Evolutionary conservation across 306 rosid genomes (phyloP), one percentile per base, ranked within the genome.

Genomic region (Lotus japonicus): DNA sequence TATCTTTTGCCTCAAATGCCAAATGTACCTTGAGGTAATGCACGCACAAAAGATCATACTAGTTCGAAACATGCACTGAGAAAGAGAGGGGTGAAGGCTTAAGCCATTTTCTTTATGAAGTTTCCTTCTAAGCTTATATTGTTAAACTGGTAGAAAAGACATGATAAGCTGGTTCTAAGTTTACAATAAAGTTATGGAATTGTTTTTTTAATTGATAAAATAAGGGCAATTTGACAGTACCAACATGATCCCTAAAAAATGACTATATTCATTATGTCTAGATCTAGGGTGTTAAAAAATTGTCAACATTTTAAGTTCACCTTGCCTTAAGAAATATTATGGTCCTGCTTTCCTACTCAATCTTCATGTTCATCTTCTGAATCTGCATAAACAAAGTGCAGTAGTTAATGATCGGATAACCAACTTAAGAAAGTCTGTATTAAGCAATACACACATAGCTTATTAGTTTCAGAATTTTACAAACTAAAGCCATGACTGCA

Each of bases 311-410:
- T 70, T 35, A 58, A 49, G 70, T 56, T 71, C 79, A 85, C 87
- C 96, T 77, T 71, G 73, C 73, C 68, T 48, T 58, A 17, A 48
- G 64, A 75, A 77, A 79, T 41, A 33, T 38, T 3, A 58, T 45
- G 67, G 48, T 70, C 52, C 19, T 77, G 72, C 66, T 65, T 74
- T 67, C 82, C 66, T 57, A 38, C 44, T 90, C 84, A 95, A 80
- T 95, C 97, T 85, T 95, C 95, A 53, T 95, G 99, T 39, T 91
- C 97, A 35, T 74, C 88, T 81, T 92, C 99, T 56, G 97, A 88
- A 82, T 95, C 99, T 95, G 87, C 76, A 60, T 46, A 45, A 60
- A 66, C 42, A 52, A 77, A 36, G 52, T n/a, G 68, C 14, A 64
- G 55, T 61, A 36, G 52, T 61, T 79, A 11, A 36, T 15, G 21